These are phyloP conservation scores for Hypoxylon sp. DNA, from an alignment of 2,329 filamentous ascomycete genomes.

Conservation along the genomic window DNA sequence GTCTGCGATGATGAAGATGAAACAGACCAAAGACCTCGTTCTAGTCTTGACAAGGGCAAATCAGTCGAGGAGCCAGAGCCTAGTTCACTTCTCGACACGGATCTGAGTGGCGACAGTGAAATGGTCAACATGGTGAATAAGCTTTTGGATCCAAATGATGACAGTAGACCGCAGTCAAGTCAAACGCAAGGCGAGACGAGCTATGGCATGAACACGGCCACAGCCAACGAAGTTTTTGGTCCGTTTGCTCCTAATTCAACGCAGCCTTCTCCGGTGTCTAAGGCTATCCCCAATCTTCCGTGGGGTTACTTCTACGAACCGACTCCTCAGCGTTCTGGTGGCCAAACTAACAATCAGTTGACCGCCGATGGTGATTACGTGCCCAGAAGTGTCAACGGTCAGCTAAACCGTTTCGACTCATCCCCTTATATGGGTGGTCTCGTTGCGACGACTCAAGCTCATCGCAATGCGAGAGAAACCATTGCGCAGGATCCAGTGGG, in stretches of 20 bases:
- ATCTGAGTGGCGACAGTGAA: conserved; percentile 56
- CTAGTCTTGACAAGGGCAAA: conserved; percentile 40
- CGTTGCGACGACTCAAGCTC: conserved; percentile 12
- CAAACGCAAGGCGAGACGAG: conserved; percentile 60
- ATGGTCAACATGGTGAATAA: conserved; percentile 62
- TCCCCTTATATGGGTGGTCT: conserved; percentile 48
- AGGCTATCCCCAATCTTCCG: conserved; percentile 62
- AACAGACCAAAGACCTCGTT: not conserved
- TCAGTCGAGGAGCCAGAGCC: conserved; percentile 22
- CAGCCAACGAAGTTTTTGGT: conserved; percentile 66
- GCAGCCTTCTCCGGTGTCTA: conserved; percentile 55
- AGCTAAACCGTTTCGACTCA: conserved; percentile 44
- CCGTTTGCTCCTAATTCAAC: conserved; percentile 56
- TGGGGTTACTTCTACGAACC: conserved; percentile 65
- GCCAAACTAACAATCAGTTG: conserved; percentile 45
- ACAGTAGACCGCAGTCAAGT: conserved; percentile 47
- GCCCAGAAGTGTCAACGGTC: conserved; percentile 47
- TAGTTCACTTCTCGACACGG: conserved; percentile 44
- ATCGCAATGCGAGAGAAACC: conserved; percentile 6
- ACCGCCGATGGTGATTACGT: conserved; percentile 42
- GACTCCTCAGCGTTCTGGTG: conserved; percentile 46
- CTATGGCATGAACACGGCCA: conserved; percentile 69
- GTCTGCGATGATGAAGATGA: conserved; percentile 4
- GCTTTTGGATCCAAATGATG: conserved; percentile 52
- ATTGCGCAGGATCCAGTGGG: conserved; percentile 13